These are phyloP conservation scores for Aquilaria yunnanensis DNA, from an alignment of 345 rosid genomes.

Conservation along the genomic window DNA sequence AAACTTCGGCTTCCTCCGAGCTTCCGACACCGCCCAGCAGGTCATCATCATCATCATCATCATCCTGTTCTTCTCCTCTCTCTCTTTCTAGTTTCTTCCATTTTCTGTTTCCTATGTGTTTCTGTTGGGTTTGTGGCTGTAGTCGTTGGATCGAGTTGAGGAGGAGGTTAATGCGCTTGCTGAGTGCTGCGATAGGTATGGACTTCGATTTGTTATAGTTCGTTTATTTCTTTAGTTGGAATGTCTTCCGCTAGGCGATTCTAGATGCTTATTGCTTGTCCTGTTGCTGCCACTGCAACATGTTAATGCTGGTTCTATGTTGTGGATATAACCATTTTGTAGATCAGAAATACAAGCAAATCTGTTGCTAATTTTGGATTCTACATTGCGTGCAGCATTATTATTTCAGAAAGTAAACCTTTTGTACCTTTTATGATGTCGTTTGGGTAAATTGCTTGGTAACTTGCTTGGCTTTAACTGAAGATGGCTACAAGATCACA, in stretches of 20 bases:
- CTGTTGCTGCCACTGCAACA: too few species aligned
- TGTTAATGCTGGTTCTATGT: too few species aligned
- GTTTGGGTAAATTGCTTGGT: too few species aligned
- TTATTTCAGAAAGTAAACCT: too few species aligned
- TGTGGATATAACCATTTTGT: too few species aligned
- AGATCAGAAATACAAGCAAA: too few species aligned
- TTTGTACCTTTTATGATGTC: too few species aligned
- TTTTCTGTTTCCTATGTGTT: background rate
- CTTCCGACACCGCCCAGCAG: conserved; percentile 68
- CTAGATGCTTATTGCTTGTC: too few species aligned
- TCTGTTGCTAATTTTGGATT: too few species aligned
- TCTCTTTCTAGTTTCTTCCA: background rate
- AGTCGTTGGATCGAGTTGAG: conserved; percentile 94
- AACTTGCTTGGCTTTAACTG: too few species aligned
- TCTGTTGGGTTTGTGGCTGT: background rate
- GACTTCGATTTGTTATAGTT: background rate
- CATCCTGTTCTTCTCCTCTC: background rate
- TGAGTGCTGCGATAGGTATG: conserved; percentile 85
- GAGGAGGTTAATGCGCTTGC: conserved; percentile 86
- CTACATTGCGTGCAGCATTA: too few species aligned
- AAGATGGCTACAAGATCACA: too few species aligned
- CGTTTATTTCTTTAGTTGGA: background rate
- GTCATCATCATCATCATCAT: conserved; percentile 7
- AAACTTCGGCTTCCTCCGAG: conserved; percentile 70
- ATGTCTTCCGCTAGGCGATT: background rate